Evolutionary conservation across 352 stramenopile genomes (phyloP).

Genomic region (Globisporangium carolinianum): DNA sequence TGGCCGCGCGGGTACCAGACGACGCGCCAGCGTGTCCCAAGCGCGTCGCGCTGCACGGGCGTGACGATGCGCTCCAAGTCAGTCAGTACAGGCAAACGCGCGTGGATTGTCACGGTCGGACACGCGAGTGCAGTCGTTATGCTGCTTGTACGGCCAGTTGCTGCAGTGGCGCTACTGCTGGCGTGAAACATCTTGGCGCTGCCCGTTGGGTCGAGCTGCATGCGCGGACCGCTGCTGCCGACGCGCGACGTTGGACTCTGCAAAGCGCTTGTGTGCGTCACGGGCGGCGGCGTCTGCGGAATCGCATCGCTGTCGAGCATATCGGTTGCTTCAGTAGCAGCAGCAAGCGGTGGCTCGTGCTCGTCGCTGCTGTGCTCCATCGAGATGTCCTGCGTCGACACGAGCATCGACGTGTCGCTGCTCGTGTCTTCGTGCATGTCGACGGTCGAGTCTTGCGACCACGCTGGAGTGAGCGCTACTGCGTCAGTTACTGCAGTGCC

Average conservation of each 20-base stretch:
- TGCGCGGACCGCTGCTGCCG: conserved; percentile 5
- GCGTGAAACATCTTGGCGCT: conserved; percentile 17
- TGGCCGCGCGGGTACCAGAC: conserved; percentile 56
- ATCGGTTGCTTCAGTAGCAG: background rate
- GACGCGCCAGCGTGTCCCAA: conserved; percentile 44
- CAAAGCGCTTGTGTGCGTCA: conserved; percentile 4
- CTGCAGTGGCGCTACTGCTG: background rate
- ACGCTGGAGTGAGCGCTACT: background rate
- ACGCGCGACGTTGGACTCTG: background rate
- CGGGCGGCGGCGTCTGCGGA: conserved; percentile 13
- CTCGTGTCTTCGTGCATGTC: conserved; percentile 7
- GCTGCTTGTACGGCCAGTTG: background rate
- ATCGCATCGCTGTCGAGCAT: conserved; percentile 5
- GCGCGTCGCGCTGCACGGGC: conserved; percentile 23
- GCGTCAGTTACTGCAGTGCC: background rate
- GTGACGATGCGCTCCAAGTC: conserved; percentile 27
- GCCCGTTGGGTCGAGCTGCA: conserved; percentile 16
- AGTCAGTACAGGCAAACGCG: conserved; percentile 36
- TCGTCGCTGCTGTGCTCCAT: conserved; percentile 9
- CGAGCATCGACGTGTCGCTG: conserved; percentile 5
- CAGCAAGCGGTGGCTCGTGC: background rate
- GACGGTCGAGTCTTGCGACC: conserved; percentile 9
- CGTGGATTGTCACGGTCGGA: conserved; percentile 21
- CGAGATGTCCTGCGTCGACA: conserved; percentile 8
- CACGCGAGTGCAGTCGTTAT: background rate